Evolutionary conservation across 345 rosid species (phyloP).

Genomic region (Melastoma malabathricum): DNA sequence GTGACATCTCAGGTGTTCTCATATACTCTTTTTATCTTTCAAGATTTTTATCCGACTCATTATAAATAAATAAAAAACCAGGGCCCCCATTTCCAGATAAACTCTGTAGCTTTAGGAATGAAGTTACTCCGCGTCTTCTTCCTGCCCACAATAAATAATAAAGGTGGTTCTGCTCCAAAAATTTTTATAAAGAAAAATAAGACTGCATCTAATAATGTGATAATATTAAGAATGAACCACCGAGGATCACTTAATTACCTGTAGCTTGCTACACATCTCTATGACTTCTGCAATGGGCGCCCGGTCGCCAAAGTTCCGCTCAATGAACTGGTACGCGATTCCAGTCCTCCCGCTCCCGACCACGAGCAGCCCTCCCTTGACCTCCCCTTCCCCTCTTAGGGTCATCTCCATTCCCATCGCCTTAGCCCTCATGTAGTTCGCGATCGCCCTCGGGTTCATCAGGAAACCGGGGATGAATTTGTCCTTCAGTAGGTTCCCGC

Average conservation of each 20-base stretch:
- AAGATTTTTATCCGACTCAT: too few species aligned
- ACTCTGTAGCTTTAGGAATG: too few species aligned
- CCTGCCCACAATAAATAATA: too few species aligned
- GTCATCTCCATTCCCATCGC: slow-evolving; percentile 33
- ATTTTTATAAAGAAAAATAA: too few species aligned
- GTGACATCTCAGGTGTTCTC: too few species aligned
- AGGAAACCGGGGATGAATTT: slow-evolving; percentile 51
- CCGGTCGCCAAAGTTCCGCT: slow-evolving; percentile 65
- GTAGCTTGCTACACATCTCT: slow-evolving; percentile 34
- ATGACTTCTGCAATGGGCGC: slow-evolving; percentile 47
- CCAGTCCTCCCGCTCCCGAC: slow-evolving; percentile 41
- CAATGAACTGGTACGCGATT: slow-evolving; percentile 49
- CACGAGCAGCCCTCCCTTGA: slow-evolving; percentile 50
- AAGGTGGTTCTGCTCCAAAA: too few species aligned
- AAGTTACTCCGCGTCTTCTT: too few species aligned
- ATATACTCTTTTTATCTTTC: too few species aligned
- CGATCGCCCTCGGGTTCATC: slow-evolving; percentile 49
- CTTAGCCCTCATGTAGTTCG: slow-evolving; percentile 54
- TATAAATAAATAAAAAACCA: too few species aligned
- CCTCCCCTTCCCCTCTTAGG: slow-evolving; percentile 52
- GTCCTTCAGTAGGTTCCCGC: slow-evolving; percentile 45
- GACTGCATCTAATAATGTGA: too few species aligned
- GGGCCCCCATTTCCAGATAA: too few species aligned
- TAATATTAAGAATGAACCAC: too few species aligned
- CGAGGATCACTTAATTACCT: slow-evolving; percentile 17